Conservation (phyloP, 768 basidiomycete genomes). For the Boletellus ananiceps region DNA sequence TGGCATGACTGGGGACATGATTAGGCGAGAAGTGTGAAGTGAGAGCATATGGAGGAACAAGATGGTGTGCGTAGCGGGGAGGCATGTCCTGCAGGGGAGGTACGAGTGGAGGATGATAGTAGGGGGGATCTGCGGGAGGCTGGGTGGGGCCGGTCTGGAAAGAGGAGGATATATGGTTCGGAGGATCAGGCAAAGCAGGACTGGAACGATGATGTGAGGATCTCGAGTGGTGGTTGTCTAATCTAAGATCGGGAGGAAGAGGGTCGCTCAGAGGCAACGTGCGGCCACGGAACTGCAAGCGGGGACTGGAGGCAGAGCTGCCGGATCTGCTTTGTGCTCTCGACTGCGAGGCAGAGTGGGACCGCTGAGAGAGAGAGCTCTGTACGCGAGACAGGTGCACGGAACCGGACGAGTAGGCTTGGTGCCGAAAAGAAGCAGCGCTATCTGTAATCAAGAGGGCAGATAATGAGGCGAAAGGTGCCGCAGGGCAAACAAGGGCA, state of each 20-base stretch:
- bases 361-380: constrained; percentile 29
- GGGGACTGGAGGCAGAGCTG: constrained; percentile 50
- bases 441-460: constrained; percentile 19
- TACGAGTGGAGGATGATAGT: constrained; percentile 16
- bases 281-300: constrained; percentile 35
- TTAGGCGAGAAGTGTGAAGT: constrained; percentile 11
- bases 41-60: constrained; percentile 15
- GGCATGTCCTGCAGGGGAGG: constrained; percentile 25
- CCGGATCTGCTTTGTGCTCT: constrained; percentile 41
- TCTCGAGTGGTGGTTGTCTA: constrained; percentile 16
- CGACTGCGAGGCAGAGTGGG: constrained; percentile 41
- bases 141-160: constrained; percentile 11
- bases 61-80: constrained; percentile 12
- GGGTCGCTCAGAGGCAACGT: constrained; percentile 41
- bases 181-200: constrained; percentile 17
- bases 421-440: constrained; percentile 26
- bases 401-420: constrained; percentile 28
- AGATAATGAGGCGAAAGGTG: constrained; percentile 7
- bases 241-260: constrained; percentile 19
- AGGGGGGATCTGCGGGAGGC: constrained; percentile 10
- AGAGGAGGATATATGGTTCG: constrained; percentile 8
- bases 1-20: constrained; percentile 23
- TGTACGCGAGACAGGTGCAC: constrained; percentile 33
- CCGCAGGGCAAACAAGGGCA: constrained; percentile 8
- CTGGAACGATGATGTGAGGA: constrained; percentile 15